phyloP scores from a whole-genome alignment of 805 yeast genomes.

The Suhomyces sp. region DNA sequence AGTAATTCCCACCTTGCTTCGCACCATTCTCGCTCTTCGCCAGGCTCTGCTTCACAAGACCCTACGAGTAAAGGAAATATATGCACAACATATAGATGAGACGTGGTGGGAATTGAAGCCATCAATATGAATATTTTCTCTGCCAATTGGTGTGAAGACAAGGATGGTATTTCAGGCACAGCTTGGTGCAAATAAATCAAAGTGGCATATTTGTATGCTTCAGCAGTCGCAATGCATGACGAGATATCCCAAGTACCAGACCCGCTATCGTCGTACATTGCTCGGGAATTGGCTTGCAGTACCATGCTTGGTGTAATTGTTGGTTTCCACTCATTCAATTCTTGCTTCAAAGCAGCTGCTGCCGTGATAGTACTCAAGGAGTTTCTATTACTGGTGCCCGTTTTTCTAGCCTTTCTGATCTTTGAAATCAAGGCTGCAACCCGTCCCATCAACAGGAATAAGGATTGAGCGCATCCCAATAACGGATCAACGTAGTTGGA shows the following conservation, averaged over 20 bases:
- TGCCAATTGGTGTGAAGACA: conserved; percentile 52
- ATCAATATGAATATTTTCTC: conserved; percentile 56
- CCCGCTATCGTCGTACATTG: conserved; percentile 13
- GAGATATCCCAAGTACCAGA: conserved; percentile 48
- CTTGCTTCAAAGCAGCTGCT: conserved; percentile 54
- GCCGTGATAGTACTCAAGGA: conserved; percentile 47
- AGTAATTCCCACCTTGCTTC: conserved; percentile 54
- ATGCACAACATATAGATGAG: conserved; percentile 56
- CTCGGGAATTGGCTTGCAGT: conserved; percentile 34
- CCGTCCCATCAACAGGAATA: conserved; percentile 62
- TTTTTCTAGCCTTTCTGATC: conserved; percentile 35
- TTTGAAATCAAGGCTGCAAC: conserved; percentile 55
- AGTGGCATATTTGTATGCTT: conserved; percentile 61
- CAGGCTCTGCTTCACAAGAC: conserved; percentile 60
- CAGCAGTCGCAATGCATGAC: conserved; percentile 66
- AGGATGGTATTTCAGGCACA: conserved; percentile 64
- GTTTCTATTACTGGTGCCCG: conserved; percentile 20
- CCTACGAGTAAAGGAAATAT: conserved; percentile 64
- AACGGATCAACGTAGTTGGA: conserved; percentile 57
- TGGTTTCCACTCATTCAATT: conserved; percentile 58
- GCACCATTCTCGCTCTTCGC: conserved; percentile 63
- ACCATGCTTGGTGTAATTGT: conserved; percentile 35
- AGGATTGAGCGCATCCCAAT: conserved; percentile 62
- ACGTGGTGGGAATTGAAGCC: conserved; percentile 60
- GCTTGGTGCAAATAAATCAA: conserved; percentile 63